A percentile compares a stretch with the other conserved stretches of the same genome.
phyloP scores from a whole-genome alignment of 495 filamentous ascomycete species.

The Talaromyces stipitatus region DNA sequence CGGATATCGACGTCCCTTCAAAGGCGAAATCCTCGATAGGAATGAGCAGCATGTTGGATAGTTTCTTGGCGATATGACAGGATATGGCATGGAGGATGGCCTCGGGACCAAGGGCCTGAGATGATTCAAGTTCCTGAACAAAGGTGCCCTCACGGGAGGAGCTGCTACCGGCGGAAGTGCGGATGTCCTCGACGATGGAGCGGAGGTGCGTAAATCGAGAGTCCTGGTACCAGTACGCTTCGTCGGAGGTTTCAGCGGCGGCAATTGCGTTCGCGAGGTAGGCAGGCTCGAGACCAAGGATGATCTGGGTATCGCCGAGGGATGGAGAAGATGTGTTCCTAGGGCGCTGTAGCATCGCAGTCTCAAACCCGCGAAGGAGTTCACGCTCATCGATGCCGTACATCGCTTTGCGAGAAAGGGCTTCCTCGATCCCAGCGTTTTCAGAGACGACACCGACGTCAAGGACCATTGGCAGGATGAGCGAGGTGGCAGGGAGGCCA shows the following conservation, averaged over 20 bases:
- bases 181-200: no score
- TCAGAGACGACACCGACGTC: conserved; percentile 30
- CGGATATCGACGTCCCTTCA: conserved; percentile 14
- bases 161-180: no score
- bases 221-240: not conserved
- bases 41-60: conserved; percentile 24
- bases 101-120: no score
- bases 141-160: no score
- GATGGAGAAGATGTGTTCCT: not conserved
- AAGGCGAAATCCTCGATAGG: conserved; percentile 9
- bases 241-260: not conserved
- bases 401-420: conserved; percentile 20
- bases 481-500: conserved; percentile 13
- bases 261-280: conserved; percentile 17
- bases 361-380: conserved; percentile 23
- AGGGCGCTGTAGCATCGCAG: conserved; percentile 3
- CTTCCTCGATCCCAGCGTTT: conserved; percentile 21
- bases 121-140: no score
- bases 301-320: conserved; percentile 7
- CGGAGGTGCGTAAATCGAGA: not conserved
- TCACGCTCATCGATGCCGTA: conserved; percentile 34
- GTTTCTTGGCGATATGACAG: conserved; percentile 11
- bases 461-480: conserved; percentile 23
- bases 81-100: not conserved
- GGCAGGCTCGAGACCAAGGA: conserved; percentile 24